phyloP scores from a whole-genome alignment of 73 alveolate species.

The Breviolum minutum region DNA sequence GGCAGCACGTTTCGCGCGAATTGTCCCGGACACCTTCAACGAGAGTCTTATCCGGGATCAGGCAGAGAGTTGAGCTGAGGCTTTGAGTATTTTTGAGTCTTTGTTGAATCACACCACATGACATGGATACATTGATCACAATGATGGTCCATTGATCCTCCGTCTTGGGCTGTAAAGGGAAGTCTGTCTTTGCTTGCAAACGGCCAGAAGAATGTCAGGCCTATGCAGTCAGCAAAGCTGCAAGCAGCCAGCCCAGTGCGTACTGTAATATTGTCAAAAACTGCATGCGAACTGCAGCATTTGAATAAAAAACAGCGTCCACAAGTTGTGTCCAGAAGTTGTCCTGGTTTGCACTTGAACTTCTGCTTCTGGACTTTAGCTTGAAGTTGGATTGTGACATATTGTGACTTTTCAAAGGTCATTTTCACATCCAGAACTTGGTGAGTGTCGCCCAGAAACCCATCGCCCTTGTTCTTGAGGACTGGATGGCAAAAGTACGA shows the following conservation, averaged over 20 bases:
- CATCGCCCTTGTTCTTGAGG: slow-evolving; percentile 44
- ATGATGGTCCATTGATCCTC: too few species aligned
- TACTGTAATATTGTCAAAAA: background rate
- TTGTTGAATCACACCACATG: background rate
- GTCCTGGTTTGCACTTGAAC: background rate
- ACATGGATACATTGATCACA: background rate
- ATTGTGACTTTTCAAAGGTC: background rate
- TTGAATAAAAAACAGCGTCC: background rate
- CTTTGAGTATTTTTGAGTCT: too few species aligned
- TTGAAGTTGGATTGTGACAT: background rate
- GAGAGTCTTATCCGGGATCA: background rate
- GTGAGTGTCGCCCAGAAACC: slow-evolving; percentile 11
- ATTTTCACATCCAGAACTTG: slow-evolving; percentile 39
- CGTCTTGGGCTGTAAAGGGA: too few species aligned
- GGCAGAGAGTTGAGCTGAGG: background rate
- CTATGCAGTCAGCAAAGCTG: slow-evolving; percentile 22
- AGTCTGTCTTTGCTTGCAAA: too few species aligned
- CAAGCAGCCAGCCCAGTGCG: background rate
- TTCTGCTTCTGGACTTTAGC: background rate
- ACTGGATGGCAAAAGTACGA: background rate
- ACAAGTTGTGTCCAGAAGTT: background rate
- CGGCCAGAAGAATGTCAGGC: background rate
- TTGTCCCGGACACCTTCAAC: background rate
- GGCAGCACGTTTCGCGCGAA: background rate
- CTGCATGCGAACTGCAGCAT: background rate